Percentiles rank a stretch among this genome's conserved stretches.
Conservation (phyloP, 192 early-diverging fungal genomes). For the Backusella sp. region DNA sequence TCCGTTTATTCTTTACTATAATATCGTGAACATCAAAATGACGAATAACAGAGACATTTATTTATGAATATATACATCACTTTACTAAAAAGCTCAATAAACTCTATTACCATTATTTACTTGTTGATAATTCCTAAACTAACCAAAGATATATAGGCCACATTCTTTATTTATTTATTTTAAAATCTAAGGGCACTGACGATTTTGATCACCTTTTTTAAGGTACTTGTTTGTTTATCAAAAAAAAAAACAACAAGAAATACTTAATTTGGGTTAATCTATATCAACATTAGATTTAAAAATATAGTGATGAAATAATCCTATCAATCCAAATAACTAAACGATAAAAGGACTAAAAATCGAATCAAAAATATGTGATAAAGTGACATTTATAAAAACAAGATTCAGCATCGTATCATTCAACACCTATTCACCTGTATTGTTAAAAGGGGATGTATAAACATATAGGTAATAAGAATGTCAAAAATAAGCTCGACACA, state of each 20-base stretch:
- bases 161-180: slow-evolving; percentile 11
- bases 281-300: neutral
- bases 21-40: too few relatives aligned
- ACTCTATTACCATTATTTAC: neutral
- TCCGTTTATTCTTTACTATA: too few relatives aligned
- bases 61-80: neutral
- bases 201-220: slow-evolving; percentile 3
- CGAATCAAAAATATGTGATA: neutral
- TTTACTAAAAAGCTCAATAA: neutral
- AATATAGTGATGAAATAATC: neutral
- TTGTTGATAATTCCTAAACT: neutral
- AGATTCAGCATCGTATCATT: neutral
- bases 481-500: slow-evolving; percentile 1
- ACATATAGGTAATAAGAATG: neutral
- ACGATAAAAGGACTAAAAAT: neutral
- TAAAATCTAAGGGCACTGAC: neutral
- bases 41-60: too few relatives aligned
- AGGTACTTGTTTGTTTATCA: neutral
- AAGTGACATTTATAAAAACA: neutral
- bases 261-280: neutral
- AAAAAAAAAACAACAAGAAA: neutral
- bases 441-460: neutral
- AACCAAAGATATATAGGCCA: neutral
- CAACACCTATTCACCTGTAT: neutral
- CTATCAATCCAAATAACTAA: neutral